Percentiles rank a stretch among this genome's conserved stretches.
Conservation (phyloP, 306 rosid species). For the Benincasa hispida region DNA sequence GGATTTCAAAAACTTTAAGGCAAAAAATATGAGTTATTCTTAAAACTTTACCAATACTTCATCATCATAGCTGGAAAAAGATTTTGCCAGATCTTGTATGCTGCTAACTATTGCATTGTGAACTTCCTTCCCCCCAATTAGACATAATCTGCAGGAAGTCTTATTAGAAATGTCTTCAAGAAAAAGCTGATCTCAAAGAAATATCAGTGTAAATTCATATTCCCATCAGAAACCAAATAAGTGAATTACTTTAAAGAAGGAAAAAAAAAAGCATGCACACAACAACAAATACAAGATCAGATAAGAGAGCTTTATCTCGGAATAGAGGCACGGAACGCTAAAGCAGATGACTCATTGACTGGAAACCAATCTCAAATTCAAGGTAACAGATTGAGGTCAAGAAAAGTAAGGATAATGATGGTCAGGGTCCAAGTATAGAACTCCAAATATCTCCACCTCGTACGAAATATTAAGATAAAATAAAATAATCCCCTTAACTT, state of each 20-base stretch:
- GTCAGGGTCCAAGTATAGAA: not conserved
- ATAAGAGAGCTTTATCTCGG: not conserved
- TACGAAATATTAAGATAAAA: not conserved
- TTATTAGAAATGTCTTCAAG: not conserved
- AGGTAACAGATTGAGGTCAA: not conserved
- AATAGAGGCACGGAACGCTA: not conserved
- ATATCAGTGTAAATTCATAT: not conserved
- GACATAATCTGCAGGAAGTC: conserved; percentile 53
- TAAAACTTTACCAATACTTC: conserved; percentile 75
- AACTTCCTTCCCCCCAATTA: conserved; percentile 87
- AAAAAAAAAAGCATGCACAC: not conserved
- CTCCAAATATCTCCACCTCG: not conserved
- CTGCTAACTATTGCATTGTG: conserved; percentile 92
- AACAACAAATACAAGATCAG: not conserved
- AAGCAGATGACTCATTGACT: not conserved
- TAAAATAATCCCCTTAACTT: not conserved
- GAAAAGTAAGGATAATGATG: not conserved
- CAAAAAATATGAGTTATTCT: not conserved
- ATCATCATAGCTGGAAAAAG: conserved; percentile 67
- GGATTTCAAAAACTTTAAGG: not conserved
- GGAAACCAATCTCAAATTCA: not conserved
- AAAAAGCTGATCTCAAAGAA: not conserved
- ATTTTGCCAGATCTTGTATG: conserved; percentile 82
- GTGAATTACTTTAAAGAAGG: not conserved
- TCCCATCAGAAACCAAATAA: not conserved